Conservation (phyloP, 2,329 filamentous ascomycete species). For the Saccharata proteae region DNA sequence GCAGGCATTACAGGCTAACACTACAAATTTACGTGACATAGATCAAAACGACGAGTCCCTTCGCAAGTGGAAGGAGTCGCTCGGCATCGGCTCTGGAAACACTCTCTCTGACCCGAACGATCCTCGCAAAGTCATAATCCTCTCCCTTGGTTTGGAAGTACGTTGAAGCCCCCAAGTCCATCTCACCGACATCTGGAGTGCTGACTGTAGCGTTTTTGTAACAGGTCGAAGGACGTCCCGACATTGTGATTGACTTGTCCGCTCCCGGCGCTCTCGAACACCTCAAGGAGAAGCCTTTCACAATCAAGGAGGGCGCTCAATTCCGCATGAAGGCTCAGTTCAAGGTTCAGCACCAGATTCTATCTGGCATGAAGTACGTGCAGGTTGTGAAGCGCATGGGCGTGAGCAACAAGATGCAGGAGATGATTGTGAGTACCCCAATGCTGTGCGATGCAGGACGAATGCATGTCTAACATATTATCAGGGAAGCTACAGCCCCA, state of each 20-base stretch:
- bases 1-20: too few relatives aligned
- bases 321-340: conserved; percentile 94
- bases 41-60: conserved; percentile 79
- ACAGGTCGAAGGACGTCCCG: conserved; percentile 59
- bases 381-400: conserved; percentile 88
- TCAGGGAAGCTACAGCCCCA: conserved; percentile 85
- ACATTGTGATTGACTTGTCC: conserved; percentile 83
- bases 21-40: too few relatives aligned
- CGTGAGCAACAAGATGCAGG: conserved; percentile 81
- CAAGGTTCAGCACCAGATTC: conserved; percentile 92
- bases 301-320: conserved; percentile 86
- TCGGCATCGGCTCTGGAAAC: conserved; percentile 61
- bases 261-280: conserved; percentile 58
- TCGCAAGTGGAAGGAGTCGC: conserved; percentile 93
- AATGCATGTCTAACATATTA: conserved; percentile 8
- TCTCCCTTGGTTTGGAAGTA: conserved; percentile 70
- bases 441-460: neutral
- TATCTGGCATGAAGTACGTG: conserved; percentile 90
- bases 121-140: conserved; percentile 83
- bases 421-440: conserved; percentile 68
- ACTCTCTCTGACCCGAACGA: conserved; percentile 50
- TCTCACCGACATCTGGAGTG: neutral
- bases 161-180: neutral
- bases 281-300: conserved; percentile 88
- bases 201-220: neutral